Conservation (phyloP, 179 eudicot species). For the Heliamphora pulchella region DNA sequence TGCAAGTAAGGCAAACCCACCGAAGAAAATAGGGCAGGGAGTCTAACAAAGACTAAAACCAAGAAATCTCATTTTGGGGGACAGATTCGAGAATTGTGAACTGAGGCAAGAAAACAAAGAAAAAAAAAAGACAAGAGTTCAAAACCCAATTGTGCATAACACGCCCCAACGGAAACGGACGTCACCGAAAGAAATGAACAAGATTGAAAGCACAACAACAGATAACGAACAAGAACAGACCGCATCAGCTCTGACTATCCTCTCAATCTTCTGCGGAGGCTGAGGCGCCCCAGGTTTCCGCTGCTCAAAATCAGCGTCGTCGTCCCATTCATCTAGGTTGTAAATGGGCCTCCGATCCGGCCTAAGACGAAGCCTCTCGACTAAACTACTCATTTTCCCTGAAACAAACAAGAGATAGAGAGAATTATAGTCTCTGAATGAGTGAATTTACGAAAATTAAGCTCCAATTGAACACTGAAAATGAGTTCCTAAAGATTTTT, state of each 20-base stretch:
- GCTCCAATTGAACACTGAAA: not conserved
- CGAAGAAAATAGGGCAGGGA: not conserved
- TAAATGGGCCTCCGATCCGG: constrained; percentile 62
- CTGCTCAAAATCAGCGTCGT: constrained; percentile 39
- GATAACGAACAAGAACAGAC: constrained; percentile 26
- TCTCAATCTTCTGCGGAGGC: constrained; percentile 39
- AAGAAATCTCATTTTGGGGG: not conserved
- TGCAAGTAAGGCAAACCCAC: not conserved
- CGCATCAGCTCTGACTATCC: constrained; percentile 53
- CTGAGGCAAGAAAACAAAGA: not conserved
- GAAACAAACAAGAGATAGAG: not conserved
- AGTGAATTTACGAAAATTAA: not conserved
- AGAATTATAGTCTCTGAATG: not conserved
- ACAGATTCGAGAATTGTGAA: not conserved
- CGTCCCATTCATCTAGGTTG: constrained; percentile 61
- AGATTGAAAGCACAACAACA: not conserved
- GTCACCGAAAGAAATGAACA: not conserved
- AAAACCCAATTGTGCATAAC: not conserved
- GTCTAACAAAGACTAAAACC: not conserved
- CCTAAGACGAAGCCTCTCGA: constrained; percentile 71
- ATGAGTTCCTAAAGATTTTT: not conserved
- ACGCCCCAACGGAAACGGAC: too few relatives aligned
- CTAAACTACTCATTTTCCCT: constrained; percentile 60
- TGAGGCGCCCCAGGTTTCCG: constrained; percentile 29
- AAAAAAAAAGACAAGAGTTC: not conserved